These are phyloP conservation scores for Pythium dissotocum DNA, from an alignment of 352 stramenopile genomes.

Conservation along the genomic window DNA sequence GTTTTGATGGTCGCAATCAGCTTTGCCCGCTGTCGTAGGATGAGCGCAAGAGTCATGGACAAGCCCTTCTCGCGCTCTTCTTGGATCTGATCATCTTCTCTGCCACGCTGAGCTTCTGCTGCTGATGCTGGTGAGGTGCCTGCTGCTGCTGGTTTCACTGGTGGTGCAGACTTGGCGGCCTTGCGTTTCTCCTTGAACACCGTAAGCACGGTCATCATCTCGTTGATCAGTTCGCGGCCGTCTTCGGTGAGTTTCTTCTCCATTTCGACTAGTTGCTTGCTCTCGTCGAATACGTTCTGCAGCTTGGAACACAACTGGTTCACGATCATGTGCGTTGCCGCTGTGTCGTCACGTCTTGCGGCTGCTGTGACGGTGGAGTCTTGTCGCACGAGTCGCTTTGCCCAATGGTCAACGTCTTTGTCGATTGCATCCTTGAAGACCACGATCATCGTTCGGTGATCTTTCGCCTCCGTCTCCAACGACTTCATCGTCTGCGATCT, in stretches of 20 bases:
- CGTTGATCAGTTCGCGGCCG: slow-evolving; percentile 66
- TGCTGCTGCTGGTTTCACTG: slow-evolving; percentile 17
- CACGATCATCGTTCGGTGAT: slow-evolving; percentile 78
- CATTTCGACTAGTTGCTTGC: slow-evolving; percentile 58
- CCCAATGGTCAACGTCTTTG: slow-evolving; percentile 80
- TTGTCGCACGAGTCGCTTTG: slow-evolving; percentile 43
- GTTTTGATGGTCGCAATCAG: slow-evolving; percentile 56
- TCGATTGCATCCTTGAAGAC: slow-evolving; percentile 81
- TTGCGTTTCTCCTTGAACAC: slow-evolving; percentile 57
- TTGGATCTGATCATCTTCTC: slow-evolving; percentile 66
- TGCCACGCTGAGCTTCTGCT: slow-evolving; percentile 24
- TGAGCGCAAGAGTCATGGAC: slow-evolving; percentile 65
- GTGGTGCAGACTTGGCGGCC: slow-evolving; percentile 29
- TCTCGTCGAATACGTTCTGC: slow-evolving; percentile 80
- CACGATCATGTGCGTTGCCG: slow-evolving; percentile 72
- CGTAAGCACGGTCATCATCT: slow-evolving; percentile 63
- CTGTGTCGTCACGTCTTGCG: slow-evolving; percentile 59
- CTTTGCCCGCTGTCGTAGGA: slow-evolving; percentile 54
- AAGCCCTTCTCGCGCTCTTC: slow-evolving; percentile 84
- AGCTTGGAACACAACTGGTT: slow-evolving; percentile 81
- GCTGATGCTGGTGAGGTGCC: slow-evolving; percentile 8
- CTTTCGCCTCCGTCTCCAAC: slow-evolving; percentile 73
- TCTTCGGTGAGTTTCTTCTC: slow-evolving; percentile 67
- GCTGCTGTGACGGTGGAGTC: slow-evolving; percentile 29
- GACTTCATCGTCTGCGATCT: slow-evolving; percentile 57